Percentiles rank a stretch among this genome's conserved stretches.
phyloP scores from a whole-genome alignment of 2,329 filamentous ascomycete species.

The Ophiosphaerella narmari region DNA sequence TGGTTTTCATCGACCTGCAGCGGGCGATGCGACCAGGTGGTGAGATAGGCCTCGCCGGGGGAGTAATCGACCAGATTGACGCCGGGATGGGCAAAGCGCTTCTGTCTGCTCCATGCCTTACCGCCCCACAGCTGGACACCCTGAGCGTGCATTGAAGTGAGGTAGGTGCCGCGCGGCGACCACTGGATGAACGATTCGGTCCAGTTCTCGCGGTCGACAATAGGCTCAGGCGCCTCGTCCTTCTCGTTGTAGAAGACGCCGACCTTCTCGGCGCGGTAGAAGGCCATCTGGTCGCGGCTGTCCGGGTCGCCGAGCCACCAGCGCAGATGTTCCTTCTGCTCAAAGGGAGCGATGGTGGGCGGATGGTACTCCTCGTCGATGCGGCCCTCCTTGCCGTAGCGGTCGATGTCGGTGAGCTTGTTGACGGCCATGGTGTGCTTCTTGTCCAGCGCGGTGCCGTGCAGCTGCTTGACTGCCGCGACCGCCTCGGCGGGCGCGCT shows the following conservation, averaged over 20 bases:
- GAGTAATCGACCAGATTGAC: slow-evolving; percentile 98
- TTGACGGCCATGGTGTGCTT: slow-evolving; percentile 95
- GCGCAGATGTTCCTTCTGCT: slow-evolving; percentile 90
- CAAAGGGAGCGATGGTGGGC: slow-evolving; percentile 81
- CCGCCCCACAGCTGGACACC: slow-evolving; percentile 98
- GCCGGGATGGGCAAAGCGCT: slow-evolving; percentile 91
- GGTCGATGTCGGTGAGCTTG: slow-evolving; percentile 97
- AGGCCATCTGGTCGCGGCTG: slow-evolving; percentile 91
- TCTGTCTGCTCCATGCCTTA: slow-evolving; percentile 83
- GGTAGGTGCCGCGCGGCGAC: slow-evolving; percentile 92
- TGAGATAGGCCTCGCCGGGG: slow-evolving; percentile 87
- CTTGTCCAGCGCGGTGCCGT: slow-evolving; percentile 89
- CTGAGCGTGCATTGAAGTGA: slow-evolving; percentile 93
- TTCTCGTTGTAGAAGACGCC: slow-evolving; percentile 99
- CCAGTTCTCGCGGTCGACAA: slow-evolving; percentile 94
- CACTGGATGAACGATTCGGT: slow-evolving; percentile 98
- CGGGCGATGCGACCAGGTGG: slow-evolving; percentile 94
- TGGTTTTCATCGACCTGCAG: slow-evolving; percentile 91
- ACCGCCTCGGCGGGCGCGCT: slow-evolving; percentile 86
- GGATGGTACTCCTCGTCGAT: slow-evolving; percentile 88
- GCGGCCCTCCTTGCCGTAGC: slow-evolving; percentile 90
- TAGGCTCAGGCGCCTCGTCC: slow-evolving; percentile 81
- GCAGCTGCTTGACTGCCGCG: slow-evolving; percentile 84
- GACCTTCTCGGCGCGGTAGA: slow-evolving; percentile 90
- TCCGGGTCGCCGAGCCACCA: slow-evolving; percentile 91